These are phyloP conservation scores for Podospora pseudocomata DNA, from an alignment of 495 filamentous ascomycete genomes.

Conservation along the genomic window DNA sequence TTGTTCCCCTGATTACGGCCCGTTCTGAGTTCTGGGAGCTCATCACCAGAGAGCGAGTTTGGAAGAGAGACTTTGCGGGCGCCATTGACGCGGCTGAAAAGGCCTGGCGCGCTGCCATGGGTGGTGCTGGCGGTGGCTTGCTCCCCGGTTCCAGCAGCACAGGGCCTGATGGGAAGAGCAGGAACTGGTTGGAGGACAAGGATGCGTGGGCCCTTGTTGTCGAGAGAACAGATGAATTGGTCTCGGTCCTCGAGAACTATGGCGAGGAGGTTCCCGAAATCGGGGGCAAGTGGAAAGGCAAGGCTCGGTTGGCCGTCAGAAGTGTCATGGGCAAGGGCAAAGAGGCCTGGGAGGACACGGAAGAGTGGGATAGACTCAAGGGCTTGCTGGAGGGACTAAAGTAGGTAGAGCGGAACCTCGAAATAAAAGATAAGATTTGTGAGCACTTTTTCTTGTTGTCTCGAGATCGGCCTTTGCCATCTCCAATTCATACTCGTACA, in stretches of 20 bases:
- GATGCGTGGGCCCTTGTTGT: conserved; percentile 59
- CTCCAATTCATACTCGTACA: conserved; percentile 26
- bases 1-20: conserved; percentile 79
- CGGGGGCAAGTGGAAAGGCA: conserved; percentile 74
- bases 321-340: conserved; percentile 79
- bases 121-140: conserved; percentile 32
- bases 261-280: conserved; percentile 51
- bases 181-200: conserved; percentile 45
- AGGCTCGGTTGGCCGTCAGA: conserved; percentile 76
- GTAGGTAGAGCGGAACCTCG: background rate
- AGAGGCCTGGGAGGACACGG: conserved; percentile 74
- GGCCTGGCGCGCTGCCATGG: conserved; percentile 71
- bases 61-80: conserved; percentile 60
- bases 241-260: conserved; percentile 63
- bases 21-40: conserved; percentile 72
- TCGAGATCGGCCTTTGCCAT: background rate
- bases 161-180: conserved; percentile 28
- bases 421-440: too few relatives aligned
- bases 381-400: conserved; percentile 60
- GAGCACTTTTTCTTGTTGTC: too few relatives aligned
- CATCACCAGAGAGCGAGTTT: conserved; percentile 65
- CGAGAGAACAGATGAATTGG: conserved; percentile 60
- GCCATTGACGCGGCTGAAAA: conserved; percentile 83
- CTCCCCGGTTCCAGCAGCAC: conserved; percentile 15
- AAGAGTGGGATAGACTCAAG: conserved; percentile 64